Evolutionary conservation across 306 rosid genomes (phyloP), one percentile per base, ranked within the genome.

Genomic region (Cicer chorassanicum): DNA sequence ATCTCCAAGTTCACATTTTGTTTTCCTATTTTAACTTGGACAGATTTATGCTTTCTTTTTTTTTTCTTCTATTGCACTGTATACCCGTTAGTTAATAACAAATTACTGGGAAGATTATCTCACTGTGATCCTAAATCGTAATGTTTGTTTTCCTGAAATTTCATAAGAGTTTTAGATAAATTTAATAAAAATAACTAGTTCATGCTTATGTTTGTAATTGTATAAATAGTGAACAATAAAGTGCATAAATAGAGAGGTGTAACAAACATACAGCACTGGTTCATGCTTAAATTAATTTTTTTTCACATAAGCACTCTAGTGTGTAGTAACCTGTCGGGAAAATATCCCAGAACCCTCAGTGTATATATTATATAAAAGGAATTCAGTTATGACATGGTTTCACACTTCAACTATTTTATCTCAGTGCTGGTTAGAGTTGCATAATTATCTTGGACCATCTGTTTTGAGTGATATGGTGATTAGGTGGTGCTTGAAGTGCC

Each of bases 341-440:
- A 77, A 21, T 53, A 56, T 63, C 15, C 14, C 9, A 9, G 4
- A 46, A 36, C 42, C 9, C 44, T 53, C 39, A 8, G 19, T 34
- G 44, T 56, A 51, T 51, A 42, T 34, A 38, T 59, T 67, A 44
- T 40, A 48, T 1, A 40, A 19, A 34, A 36, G 9, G 49, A 56
- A 57, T 63, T 44, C 34, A 21, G 72, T 70, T 46, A 34, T 70
- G 75, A 21, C 15, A 11, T 18, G 40, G 54, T 38, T 64, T 39
- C 42, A 59, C 45, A 38, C 11, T 51, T 42, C 60, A 38, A 60
- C 6, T 65, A 21, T 64, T 54, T 29, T 55, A 68, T 38, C 38
- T 46, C 18, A 50, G 74, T 55, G 15, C 9, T 53, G 69, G 49
- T n/a, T 60, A 29, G 38, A 73, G 68, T 63, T 76, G 45, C 56